phyloP scores from a whole-genome alignment of 164 flowering plant genomes.

The Kingdonia uniflora region DNA sequence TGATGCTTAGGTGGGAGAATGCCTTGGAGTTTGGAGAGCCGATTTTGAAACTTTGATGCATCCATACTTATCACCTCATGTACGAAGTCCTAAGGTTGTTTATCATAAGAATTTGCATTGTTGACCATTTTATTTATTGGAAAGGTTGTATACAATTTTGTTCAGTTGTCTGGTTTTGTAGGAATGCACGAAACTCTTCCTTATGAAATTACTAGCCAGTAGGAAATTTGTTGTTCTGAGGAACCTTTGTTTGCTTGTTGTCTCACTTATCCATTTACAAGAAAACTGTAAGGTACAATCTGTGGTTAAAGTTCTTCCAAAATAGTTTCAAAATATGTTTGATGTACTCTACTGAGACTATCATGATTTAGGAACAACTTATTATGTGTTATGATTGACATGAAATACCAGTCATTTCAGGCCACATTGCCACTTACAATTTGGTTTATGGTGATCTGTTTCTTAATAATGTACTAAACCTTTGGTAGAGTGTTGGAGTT shows the following conservation, averaged over 20 bases:
- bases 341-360: no score
- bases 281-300: slow-evolving; percentile 61
- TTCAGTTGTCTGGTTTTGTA: slow-evolving; percentile 13
- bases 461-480: no score
- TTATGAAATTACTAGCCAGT: slow-evolving; percentile 49
- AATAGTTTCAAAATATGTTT: no score
- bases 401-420: no score
- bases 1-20: slow-evolving; percentile 71
- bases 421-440: no score
- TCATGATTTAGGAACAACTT: no score
- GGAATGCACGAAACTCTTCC: slow-evolving; percentile 76
- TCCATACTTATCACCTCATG: slow-evolving; percentile 51
- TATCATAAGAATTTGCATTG: background rate
- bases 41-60: slow-evolving; percentile 51
- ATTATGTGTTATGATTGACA: no score
- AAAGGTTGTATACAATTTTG: no score
- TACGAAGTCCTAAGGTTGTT: slow-evolving; percentile 46
- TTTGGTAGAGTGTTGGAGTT: no score
- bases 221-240: slow-evolving; percentile 46
- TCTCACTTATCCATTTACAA: slow-evolving; percentile 56
- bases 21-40: slow-evolving; percentile 75
- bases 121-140: no score
- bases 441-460: no score
- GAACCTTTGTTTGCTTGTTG: slow-evolving; percentile 59
- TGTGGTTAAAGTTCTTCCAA: no score